phyloP scores from a whole-genome alignment of 1,139 yeast genomes.

The Protomyces macrosporus region DNA sequence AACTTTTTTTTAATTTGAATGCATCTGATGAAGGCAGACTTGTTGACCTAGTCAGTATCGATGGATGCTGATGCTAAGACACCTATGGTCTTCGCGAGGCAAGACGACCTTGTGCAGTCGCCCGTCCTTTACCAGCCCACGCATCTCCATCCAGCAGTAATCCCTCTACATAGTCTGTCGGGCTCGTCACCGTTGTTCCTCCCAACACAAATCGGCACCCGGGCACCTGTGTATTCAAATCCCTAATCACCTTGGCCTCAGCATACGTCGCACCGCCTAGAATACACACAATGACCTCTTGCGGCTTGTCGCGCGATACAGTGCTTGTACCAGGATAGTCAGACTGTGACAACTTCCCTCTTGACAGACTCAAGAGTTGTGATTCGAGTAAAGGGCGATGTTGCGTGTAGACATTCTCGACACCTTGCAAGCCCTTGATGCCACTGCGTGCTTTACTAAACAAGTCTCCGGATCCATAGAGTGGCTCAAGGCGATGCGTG shows the following conservation, averaged over 20 bases:
- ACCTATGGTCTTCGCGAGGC: not conserved
- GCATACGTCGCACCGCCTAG: constrained; percentile 92
- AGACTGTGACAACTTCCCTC: constrained; percentile 49
- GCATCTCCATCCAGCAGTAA: not conserved
- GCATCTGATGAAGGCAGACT: too few species aligned
- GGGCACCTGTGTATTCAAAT: constrained; percentile 48
- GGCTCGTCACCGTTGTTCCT: constrained; percentile 64
- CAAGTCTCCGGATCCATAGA: constrained; percentile 42
- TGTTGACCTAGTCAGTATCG: too few species aligned
- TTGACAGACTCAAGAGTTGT: constrained; percentile 48
- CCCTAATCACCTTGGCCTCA: constrained; percentile 77
- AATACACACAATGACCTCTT: constrained; percentile 72
- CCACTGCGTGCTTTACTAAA: constrained; percentile 45
- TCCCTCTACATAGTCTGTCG: constrained; percentile 49
- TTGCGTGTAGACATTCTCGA: constrained; percentile 58
- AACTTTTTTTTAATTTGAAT: too few species aligned
- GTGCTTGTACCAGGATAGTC: constrained; percentile 45
- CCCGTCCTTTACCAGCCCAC: constrained; percentile 6
- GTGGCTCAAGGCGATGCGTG: constrained; percentile 45
- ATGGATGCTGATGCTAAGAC: not conserved
- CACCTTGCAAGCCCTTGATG: constrained; percentile 45
- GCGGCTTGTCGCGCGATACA: constrained; percentile 46
- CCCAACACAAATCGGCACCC: constrained; percentile 64
- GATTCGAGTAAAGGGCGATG: constrained; percentile 70
- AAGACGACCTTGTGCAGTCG: constrained; percentile 1